Base-by-base conservation (phyloP, 2,329 filamentous ascomycete species). In the Fusarium fujikuroi region DNA sequence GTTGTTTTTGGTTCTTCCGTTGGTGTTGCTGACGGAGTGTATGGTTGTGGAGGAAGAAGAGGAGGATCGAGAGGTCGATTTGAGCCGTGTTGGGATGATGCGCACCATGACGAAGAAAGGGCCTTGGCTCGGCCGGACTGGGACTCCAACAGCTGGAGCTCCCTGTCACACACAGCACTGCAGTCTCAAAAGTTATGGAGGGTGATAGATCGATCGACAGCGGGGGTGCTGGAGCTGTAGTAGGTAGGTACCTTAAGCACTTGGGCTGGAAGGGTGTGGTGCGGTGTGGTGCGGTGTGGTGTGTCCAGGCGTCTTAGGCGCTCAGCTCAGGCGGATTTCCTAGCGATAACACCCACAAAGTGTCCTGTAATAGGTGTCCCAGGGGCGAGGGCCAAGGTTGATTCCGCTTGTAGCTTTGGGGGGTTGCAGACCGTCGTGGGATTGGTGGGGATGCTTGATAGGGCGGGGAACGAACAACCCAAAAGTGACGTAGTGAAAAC, bases 81-180 rank as follows among this genome's bases (percentile, higher is more conserved):
- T 88, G 42, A 90, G 81, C 59, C 88, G 86, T 69, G 82, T 84
- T 63, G 88, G 87, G 69, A 90, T 85, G 78, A 90, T 89, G 79
- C 87, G 87, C 73, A 88, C 86, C 88, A 90, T 89, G 79, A 76
- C 78, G 74, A 70, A 61, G 58, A 53, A 59, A 56, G 36, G 60
- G 72, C 72, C 69, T 70, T 57, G 61, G 69, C 59, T 63, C 28
- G 58, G 60, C 65, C 40, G 32, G 40, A 56, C 60, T 46, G 43
- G 63, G 50, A 50, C 49, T 61, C 49, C 49, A 56, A 43, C 43
- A 63, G 58, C 69, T 66, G 56, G 67, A 70, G 66, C 54, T 70
- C 37, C 43, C 49, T 49, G 53, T 50, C 39, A 46, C 63, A 43
- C 54, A 58, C 63, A 47, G 23, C 42, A 49, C 42, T 34, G 32